These are phyloP conservation scores for Camelina neglecta DNA, from an alignment of 345 rosid genomes.

Conservation along the genomic window DNA sequence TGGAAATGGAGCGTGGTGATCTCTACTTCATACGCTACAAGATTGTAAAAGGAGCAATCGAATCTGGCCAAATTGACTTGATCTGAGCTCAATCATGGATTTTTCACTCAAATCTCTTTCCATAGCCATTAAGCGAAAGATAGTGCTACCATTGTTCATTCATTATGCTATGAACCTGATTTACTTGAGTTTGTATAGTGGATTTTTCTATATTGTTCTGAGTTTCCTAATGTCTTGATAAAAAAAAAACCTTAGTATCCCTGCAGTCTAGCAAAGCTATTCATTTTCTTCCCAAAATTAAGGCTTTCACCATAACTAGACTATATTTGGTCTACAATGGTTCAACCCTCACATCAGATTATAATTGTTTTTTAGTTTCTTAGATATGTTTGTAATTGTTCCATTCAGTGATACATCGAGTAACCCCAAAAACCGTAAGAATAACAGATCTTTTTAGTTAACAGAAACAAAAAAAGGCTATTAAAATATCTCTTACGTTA, in stretches of 20 bases:
- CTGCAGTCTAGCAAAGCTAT: background rate
- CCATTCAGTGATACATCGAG: background rate
- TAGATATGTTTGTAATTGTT: background rate
- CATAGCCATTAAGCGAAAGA: background rate
- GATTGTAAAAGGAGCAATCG: constrained; percentile 40
- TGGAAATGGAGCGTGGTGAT: constrained; percentile 45
- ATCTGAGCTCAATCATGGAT: constrained; percentile 26
- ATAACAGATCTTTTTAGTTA: background rate
- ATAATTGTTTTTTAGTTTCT: background rate
- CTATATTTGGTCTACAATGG: background rate
- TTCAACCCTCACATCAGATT: background rate
- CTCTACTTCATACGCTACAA: constrained; percentile 47
- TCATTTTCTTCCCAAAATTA: background rate
- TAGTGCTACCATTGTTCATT: constrained; percentile 7
- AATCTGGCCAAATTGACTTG: constrained; percentile 44
- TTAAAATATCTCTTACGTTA: background rate
- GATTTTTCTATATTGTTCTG: background rate
- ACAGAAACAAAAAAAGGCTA: background rate
- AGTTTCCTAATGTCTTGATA: background rate
- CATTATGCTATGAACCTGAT: background rate
- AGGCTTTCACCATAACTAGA: background rate
- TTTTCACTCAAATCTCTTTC: background rate
- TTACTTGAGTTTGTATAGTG: background rate
- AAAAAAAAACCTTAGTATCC: background rate
- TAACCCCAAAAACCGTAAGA: background rate